Evolutionary conservation across 2,329 filamentous ascomycete species (phyloP), one percentile per base, ranked within the genome.

Genomic region (Epichloe gansuensis): DNA sequence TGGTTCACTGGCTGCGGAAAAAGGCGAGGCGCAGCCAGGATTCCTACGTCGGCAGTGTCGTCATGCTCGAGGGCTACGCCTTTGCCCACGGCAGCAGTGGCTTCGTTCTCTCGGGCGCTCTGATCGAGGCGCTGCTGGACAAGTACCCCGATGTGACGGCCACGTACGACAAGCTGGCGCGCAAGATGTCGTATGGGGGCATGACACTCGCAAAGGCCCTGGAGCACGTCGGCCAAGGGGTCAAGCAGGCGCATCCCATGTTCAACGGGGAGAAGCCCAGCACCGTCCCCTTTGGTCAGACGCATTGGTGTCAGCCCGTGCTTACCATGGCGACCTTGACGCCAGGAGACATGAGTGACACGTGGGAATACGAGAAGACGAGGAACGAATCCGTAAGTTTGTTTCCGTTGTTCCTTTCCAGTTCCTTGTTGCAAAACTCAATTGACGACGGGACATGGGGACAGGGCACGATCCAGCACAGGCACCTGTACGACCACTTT

Each of bases 61-160:
- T 75, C 48, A 74, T 71, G 52, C 64, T 76, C 49, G 65, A 66
- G 34, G 67, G 63, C 25, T 67, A 69, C 50, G 65, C 70, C 2
- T 81, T 81, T 57, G 78, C 74, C 13, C 78, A 82, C 58, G 78
- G 78, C 11, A 78, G 78, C 3, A 78, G 74, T 38, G 78, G 78
- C n/a, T 78, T 77, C 60, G 66, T 75, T 52, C 62, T 81, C n/a
- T 77, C 75, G 15, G 72, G 75, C 3, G 72, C 69, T 1, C 72
- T 80, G 3, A 66, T 83, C 60, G 67, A 72, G 57, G 68, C 69
- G 50, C 68, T 79, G 46, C 69, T 75, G 3, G 66, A 70, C 43
- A 59, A 68, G 28, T 68, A 75, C 38, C 68, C 67, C 0, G 67
- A 71, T 15, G 59, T 78, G 13, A 70, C 72, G 3, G 62, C 68